phyloP scores from a whole-genome alignment of 805 yeast genomes.

The Ogataea paradorogensis region DNA sequence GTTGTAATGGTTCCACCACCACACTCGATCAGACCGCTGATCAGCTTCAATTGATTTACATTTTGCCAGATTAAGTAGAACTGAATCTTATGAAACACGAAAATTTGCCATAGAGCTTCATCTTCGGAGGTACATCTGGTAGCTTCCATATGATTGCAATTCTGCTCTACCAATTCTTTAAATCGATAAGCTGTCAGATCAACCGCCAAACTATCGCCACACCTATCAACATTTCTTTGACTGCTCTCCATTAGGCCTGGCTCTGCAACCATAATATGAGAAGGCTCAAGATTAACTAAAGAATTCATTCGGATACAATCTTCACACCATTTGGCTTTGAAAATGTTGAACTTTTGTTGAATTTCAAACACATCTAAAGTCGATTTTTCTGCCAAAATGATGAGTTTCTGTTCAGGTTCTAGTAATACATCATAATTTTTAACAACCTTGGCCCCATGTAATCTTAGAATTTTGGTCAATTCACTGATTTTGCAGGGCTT shows the following conservation, averaged over 20 bases:
- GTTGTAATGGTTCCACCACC: constrained; percentile 44
- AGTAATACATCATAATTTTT: constrained; percentile 33
- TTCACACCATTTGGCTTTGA: constrained; percentile 69
- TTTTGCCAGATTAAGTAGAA: constrained; percentile 32
- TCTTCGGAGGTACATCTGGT: neutral
- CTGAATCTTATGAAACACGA: constrained; percentile 34
- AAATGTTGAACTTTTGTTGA: constrained; percentile 48
- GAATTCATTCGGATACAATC: constrained; percentile 51
- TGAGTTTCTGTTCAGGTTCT: constrained; percentile 18
- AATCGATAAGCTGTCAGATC: constrained; percentile 28
- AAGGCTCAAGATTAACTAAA: constrained; percentile 57
- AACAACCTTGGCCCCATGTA: constrained; percentile 50
- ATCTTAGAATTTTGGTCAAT: constrained; percentile 37
- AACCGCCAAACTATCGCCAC: constrained; percentile 59
- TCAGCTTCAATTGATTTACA: constrained; percentile 13
- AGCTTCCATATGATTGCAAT: neutral
- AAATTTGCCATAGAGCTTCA: constrained; percentile 1
- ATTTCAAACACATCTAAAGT: constrained; percentile 40
- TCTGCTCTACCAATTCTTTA: constrained; percentile 13
- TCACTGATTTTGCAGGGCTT: constrained; percentile 33
- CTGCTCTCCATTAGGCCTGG: constrained; percentile 28
- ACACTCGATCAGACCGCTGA: constrained; percentile 31
- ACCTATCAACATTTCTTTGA: constrained; percentile 45
- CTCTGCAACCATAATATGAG: constrained; percentile 48
- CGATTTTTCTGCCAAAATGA: constrained; percentile 37